phyloP scores from a whole-genome alignment of 2,329 filamentous ascomycete genomes.

The Colletotrichum liriopes region DNA sequence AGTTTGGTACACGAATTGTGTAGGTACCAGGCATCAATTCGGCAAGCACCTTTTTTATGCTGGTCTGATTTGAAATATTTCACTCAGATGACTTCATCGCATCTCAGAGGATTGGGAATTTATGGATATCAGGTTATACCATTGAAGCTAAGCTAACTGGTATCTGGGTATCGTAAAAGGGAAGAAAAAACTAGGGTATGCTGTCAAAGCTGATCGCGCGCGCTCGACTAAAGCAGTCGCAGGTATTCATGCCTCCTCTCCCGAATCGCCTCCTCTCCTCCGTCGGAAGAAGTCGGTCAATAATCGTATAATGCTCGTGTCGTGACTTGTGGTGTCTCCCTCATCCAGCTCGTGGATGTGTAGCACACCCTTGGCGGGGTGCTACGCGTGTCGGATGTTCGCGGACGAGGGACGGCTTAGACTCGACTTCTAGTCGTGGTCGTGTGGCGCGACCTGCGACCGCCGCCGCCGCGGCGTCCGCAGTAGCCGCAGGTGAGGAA shows the following conservation, averaged over 20 bases:
- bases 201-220: constrained; percentile 20
- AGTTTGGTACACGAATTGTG: too few relatives aligned
- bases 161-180: constrained; percentile 40
- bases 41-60: neutral
- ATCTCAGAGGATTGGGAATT: neutral
- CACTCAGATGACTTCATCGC: rapidly evolving
- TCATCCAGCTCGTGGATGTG: neutral
- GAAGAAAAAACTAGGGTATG: constrained; percentile 14
- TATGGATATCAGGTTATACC: constrained; percentile 28
- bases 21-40: too few relatives aligned
- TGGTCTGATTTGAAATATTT: rapidly evolving
- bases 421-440: constrained; percentile 53
- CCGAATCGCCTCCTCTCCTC: neutral
- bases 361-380: neutral
- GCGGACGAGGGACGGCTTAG: constrained; percentile 44
- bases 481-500: constrained; percentile 73
- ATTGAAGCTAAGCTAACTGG: constrained; percentile 33
- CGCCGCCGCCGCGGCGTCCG: constrained; percentile 50
- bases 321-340: neutral
- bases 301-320: neutral
- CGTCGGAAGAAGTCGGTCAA: neutral
- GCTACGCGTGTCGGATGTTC: neutral
- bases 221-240: constrained; percentile 5
- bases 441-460: constrained; percentile 46
- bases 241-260: neutral